These are phyloP conservation scores for Hericium coralloides DNA, from an alignment of 768 basidiomycete species.

Conservation along the genomic window DNA sequence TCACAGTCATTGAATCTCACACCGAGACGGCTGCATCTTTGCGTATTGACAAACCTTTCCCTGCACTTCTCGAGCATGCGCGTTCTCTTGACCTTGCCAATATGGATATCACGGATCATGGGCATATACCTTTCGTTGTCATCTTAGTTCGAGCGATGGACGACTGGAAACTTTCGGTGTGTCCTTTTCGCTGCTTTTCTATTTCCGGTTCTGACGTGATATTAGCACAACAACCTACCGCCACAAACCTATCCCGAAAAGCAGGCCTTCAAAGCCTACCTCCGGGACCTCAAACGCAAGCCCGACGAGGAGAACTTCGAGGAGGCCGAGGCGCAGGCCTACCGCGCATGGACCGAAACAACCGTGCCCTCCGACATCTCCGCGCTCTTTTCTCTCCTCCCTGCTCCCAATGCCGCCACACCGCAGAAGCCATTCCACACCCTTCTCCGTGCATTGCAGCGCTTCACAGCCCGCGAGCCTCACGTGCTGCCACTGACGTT, in stretches of 20 bases:
- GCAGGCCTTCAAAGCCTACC: constrained; percentile 61
- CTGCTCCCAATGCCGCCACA: neutral
- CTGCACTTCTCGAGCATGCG: constrained; percentile 67
- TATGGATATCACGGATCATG: constrained; percentile 86
- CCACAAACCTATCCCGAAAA: constrained; percentile 55
- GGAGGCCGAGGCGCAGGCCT: constrained; percentile 85
- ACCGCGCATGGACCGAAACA: constrained; percentile 63
- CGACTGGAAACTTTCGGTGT: constrained; percentile 71
- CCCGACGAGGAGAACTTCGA: constrained; percentile 96
- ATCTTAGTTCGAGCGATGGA: constrained; percentile 79
- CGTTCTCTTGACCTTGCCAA: constrained; percentile 58
- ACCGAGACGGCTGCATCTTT: constrained; percentile 67
- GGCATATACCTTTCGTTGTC: constrained; percentile 84
- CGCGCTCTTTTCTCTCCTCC: constrained; percentile 4
- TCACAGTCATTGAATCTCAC: constrained; percentile 80
- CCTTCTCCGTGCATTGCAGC: constrained; percentile 55
- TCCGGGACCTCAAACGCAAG: constrained; percentile 61
- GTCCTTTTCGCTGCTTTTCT: constrained; percentile 15
- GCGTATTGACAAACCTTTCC: constrained; percentile 86
- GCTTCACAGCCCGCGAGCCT: constrained; percentile 40
- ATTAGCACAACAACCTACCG: constrained; percentile 56
- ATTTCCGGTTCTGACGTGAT: neutral
- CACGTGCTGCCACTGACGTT: constrained; percentile 76
- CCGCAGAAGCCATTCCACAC: constrained; percentile 18
- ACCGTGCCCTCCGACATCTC: constrained; percentile 24